A percentile compares a stretch with the other conserved stretches of the same genome.
phyloP scores from a whole-genome alignment of 805 yeast species.

The Myxozyma vanderwaltii region DNA sequence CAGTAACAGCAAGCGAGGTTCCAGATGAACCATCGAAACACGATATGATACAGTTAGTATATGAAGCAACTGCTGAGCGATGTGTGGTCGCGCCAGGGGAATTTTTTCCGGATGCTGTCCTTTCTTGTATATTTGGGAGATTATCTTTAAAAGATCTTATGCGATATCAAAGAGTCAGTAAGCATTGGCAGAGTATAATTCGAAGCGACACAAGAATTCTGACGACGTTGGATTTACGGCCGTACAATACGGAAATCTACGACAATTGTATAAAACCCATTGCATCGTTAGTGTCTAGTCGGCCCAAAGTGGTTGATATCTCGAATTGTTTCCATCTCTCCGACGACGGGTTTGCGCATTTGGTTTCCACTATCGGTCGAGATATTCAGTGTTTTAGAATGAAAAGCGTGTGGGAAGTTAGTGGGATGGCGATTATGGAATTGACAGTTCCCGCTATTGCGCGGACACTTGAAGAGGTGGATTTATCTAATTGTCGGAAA shows the following conservation, averaged over 20 bases:
- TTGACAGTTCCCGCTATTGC: slow-evolving; percentile 68
- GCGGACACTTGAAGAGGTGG: slow-evolving; percentile 57
- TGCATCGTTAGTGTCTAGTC: slow-evolving; percentile 64
- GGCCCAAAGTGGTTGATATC: slow-evolving; percentile 61
- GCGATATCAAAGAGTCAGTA: slow-evolving; percentile 59
- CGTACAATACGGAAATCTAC: slow-evolving; percentile 62
- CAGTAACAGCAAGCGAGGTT: not conserved
- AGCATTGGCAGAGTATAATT: slow-evolving; percentile 68
- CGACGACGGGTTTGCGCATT: slow-evolving; percentile 70
- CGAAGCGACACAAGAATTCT: slow-evolving; percentile 58
- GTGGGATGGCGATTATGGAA: slow-evolving; percentile 83
- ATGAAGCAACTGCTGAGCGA: not conserved
- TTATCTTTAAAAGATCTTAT: slow-evolving; percentile 61
- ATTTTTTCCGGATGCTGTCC: slow-evolving; percentile 57
- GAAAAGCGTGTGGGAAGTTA: slow-evolving; percentile 75
- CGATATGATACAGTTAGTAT: not conserved
- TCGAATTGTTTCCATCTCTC: slow-evolving; percentile 78
- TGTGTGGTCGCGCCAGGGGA: not conserved
- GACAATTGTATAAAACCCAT: slow-evolving; percentile 61
- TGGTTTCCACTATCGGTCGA: slow-evolving; percentile 74
- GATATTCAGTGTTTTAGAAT: slow-evolving; percentile 56
- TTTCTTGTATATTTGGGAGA: slow-evolving; percentile 55
- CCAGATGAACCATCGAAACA: not conserved
- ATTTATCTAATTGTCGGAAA: slow-evolving; percentile 70
- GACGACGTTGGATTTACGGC: slow-evolving; percentile 56